These are phyloP conservation scores for Sugiyamaella neomexicana DNA, from an alignment of 1,139 yeast species.

Conservation along the genomic window DNA sequence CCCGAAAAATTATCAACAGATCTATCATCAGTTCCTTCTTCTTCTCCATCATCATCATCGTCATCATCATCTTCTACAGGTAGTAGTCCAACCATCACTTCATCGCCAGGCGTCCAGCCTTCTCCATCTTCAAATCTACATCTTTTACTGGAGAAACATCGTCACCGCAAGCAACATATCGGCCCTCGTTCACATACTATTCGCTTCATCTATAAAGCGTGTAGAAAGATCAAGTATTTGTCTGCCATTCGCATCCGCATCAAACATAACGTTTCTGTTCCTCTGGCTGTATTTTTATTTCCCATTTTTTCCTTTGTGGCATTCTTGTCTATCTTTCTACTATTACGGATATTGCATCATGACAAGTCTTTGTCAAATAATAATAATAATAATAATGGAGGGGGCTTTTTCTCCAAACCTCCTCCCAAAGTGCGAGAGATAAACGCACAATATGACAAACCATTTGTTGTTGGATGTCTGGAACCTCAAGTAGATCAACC, in stretches of 20 bases:
- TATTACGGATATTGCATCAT: constrained; percentile 3
- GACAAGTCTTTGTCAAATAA: not conserved
- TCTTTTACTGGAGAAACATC: constrained; percentile 9
- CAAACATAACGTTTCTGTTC: constrained; percentile 22
- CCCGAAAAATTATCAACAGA: not conserved
- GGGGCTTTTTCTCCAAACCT: constrained; percentile 14
- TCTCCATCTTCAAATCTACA: constrained; percentile 5
- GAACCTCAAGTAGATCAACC: constrained; percentile 39
- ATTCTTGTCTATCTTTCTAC: constrained; percentile 1
- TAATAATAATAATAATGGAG: not conserved
- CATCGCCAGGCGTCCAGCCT: constrained; percentile 1
- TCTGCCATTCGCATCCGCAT: constrained; percentile 21
- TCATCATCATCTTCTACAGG: constrained; percentile 4
- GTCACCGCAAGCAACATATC: constrained; percentile 2
- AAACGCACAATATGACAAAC: constrained; percentile 31
- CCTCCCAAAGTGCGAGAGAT: constrained; percentile 16
- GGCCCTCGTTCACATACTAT: constrained; percentile 11
- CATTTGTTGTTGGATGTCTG: constrained; percentile 40
- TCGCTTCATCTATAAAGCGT: constrained; percentile 10
- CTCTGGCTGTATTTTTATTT: constrained; percentile 19
- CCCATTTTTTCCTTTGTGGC: constrained; percentile 4
- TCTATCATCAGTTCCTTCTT: not conserved
- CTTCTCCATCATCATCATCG: not conserved
- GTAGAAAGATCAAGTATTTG: constrained; percentile 12
- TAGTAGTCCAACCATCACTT: constrained; percentile 10